Evolutionary conservation across 768 basidiomycete species (phyloP).

Genomic region (Myochromella boudieri): DNA sequence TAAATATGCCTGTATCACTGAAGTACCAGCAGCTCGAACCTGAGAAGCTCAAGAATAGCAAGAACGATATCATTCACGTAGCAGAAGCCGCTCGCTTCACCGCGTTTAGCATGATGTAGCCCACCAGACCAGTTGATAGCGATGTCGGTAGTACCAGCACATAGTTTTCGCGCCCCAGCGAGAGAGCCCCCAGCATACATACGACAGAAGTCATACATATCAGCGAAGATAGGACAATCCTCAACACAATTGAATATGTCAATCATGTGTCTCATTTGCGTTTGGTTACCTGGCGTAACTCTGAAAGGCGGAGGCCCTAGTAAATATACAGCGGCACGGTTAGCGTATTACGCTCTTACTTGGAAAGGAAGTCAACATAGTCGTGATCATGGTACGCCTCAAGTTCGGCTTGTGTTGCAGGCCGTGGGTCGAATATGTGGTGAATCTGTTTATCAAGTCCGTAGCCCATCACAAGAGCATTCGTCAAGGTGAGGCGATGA

Average conservation of each 20-base stretch:
- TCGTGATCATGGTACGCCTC: constrained; percentile 92
- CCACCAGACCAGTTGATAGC: constrained; percentile 99
- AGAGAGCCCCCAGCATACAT: constrained; percentile 94
- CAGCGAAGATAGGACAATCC: constrained; percentile 95
- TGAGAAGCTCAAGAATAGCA: constrained; percentile 87
- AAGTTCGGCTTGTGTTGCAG: constrained; percentile 88
- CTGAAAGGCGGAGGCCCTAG: constrained; percentile 44
- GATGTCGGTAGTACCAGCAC: constrained; percentile 86
- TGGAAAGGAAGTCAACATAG: constrained; percentile 94
- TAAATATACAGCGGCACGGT: background rate
- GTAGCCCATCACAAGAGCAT: constrained; percentile 93
- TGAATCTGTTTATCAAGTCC: constrained; percentile 96
- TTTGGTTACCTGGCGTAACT: constrained; percentile 76
- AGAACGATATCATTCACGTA: constrained; percentile 98
- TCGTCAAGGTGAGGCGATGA: constrained; percentile 92
- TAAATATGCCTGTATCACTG: background rate
- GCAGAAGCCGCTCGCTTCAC: constrained; percentile 98
- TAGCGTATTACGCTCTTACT: constrained; percentile 44
- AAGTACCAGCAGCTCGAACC: constrained; percentile 41
- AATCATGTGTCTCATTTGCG: constrained; percentile 72
- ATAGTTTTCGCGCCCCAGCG: constrained; percentile 87
- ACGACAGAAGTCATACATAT: constrained; percentile 91
- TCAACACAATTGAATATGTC: constrained; percentile 93
- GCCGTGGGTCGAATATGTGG: constrained; percentile 83
- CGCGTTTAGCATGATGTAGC: constrained; percentile 96